Base-by-base conservation (phyloP, 768 basidiomycete genomes). In the Suillus luteus region DNA sequence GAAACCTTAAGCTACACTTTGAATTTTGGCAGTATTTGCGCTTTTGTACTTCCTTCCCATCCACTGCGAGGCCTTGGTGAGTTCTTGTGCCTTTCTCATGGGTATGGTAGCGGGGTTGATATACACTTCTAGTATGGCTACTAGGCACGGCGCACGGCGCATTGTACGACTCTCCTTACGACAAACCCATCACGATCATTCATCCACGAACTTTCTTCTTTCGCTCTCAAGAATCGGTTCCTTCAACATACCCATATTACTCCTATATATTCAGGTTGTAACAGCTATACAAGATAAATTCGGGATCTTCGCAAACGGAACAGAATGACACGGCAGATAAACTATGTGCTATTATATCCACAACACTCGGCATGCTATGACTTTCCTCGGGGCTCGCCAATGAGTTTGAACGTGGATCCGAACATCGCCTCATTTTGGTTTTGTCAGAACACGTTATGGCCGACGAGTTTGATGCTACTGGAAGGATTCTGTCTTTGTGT, bases 221-320 rank as follows among this genome's bases (percentile, higher is more conserved):
- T 48, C 64, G 66, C 70, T 64, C 49, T 64, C 73, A 65, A 41
- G 57, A 41, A 38, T 61, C 54, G 63, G 46, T 68, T 66, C 59
- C 43, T 64, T 41, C 65, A 69, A 60, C 75, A 75, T 75, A 76
- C 75, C 73, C 73, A 65, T 76, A 76, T 71, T 74, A 69, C 74
- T 62, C 64, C 63, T 65, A 70, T 73, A 70, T 68, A 65, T 74
- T 65, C 62, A 62, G 15, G 59, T 37, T 58, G 60, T 60, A 64
- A 54, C 66, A 52, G 27, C 41, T 62, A 40, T 65, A 63, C 55
- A 57, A 31, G 40, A 58, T 58, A 43, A 27, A 58, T 41, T 58
- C 57, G 40, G 57, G 24, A 41, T 41, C 40, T 58, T 58, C 24
- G 24, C 57, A 41, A 40, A 19, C 57, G 27, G 24, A 3, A 24